Base-by-base conservation (phyloP, 768 basidiomycete genomes). In the Hypholoma fasciculare region DNA sequence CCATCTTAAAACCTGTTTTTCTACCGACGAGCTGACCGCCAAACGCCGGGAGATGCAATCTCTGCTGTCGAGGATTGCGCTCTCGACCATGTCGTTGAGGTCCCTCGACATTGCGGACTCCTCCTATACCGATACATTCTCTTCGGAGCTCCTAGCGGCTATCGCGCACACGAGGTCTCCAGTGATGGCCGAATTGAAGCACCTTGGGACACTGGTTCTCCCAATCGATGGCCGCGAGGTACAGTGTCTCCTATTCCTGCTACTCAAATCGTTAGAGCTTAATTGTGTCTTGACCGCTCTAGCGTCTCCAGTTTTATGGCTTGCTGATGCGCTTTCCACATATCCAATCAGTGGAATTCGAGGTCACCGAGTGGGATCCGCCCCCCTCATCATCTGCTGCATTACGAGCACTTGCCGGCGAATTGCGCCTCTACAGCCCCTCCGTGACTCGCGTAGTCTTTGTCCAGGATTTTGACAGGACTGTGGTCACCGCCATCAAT, bases 1-100 rank as follows among this genome's bases (percentile, higher is more conserved):
- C 1, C 81, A 80, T 54, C 76, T 89, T 56, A 89, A 89, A 70
- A 87, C 87, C 6, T 88, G 87, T 65, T 86, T 89, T 68, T 87
- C 87, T 20, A 74, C 75, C 52, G 73, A 81, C n/a, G 75, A 74
- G 51, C 52, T 72, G 1, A 65, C 62, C 4, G 82, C 81, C 44
- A 87, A 86, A 71, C 75, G 77, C 34, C 71, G 72, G 1, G 88
- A 89, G 67, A 71, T 87, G 72, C 61, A 64, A 0, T 61, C 75
- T 1, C 72, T 89, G 20, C 70, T 87, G 54, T 73, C 76, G 3
- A 79, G 75, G 47, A 66, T 88, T 44, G 72, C 65, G 49, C 73
- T 70, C 13, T 81, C 85, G 4, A 78, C 78, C 4, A 63, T 63
- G 19, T 63, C 79, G 14, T 65, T 87, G 39, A 75, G 70, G 38